A percentile compares a stretch with the other conserved stretches of the same genome.
Evolutionary conservation across 495 filamentous ascomycete genomes (phyloP).

Genomic region (Delitschia confertaspora): DNA sequence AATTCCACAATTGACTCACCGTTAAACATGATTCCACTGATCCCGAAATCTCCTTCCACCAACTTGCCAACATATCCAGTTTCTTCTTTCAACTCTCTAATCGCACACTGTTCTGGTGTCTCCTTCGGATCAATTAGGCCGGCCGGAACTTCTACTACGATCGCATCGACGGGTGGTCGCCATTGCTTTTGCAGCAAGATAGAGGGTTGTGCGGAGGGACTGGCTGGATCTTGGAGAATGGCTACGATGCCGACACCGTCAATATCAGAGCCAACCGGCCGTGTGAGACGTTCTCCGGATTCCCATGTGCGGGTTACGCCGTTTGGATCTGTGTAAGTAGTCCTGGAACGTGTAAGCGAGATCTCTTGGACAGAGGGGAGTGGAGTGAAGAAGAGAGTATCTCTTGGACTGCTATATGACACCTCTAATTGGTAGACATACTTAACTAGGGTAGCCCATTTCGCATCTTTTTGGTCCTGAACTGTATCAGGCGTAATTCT

Average conservation of each 20-base stretch:
- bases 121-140: conserved; percentile 78
- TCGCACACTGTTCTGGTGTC: conserved; percentile 63
- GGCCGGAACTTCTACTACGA: conserved; percentile 76
- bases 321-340: conserved; percentile 27
- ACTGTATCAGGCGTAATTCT: conserved; percentile 8
- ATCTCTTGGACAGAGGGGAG: background rate
- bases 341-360: conserved; percentile 12
- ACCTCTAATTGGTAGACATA: conserved; percentile 11
- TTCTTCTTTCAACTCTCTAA: conserved; percentile 82
- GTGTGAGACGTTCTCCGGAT: conserved; percentile 26
- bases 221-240: conserved; percentile 62
- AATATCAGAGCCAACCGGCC: conserved; percentile 44
- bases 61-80: conserved; percentile 67
- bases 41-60: conserved; percentile 27
- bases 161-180: conserved; percentile 68
- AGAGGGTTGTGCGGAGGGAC: conserved; percentile 44
- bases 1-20: conserved; percentile 40
- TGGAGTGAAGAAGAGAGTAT: background rate
- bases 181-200: conserved; percentile 68
- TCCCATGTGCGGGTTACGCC: conserved; percentile 28
- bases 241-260: conserved; percentile 88
- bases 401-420: no score
- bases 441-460: conserved; percentile 28
- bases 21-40: conserved; percentile 76
- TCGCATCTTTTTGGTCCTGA: conserved; percentile 28